These are phyloP conservation scores for Penicillium psychrosexuale DNA, from an alignment of 2,329 filamentous ascomycete species.

Conservation along the genomic window DNA sequence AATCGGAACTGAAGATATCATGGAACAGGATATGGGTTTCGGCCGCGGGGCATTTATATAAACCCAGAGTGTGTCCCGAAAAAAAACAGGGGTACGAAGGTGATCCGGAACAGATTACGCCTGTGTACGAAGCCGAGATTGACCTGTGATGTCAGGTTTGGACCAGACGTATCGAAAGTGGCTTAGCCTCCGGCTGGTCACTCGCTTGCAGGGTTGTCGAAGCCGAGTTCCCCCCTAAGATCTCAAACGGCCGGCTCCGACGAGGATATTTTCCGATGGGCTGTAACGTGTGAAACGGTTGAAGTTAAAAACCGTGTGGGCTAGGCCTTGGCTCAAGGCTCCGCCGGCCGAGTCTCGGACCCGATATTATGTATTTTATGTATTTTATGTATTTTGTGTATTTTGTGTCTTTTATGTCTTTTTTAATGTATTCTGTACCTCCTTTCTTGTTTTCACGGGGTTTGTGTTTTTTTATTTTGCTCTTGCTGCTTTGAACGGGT, in stretches of 20 bases:
- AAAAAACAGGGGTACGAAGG: slow-evolving; percentile 8
- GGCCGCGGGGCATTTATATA: slow-evolving; percentile 15
- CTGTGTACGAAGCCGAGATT: slow-evolving; percentile 12
- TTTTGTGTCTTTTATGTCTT: not conserved
- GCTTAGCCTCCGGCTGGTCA: not conserved
- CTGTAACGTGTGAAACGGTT: slow-evolving; percentile 14
- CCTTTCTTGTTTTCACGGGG: not conserved
- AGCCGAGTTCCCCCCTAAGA: slow-evolving; percentile 22
- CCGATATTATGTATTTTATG: slow-evolving; percentile 11
- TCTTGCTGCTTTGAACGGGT: not conserved
- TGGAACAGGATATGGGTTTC: slow-evolving; percentile 12
- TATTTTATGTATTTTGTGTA: not conserved
- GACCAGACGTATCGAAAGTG: not conserved
- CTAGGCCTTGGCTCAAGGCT: not conserved
- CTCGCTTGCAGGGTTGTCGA: slow-evolving; percentile 6
- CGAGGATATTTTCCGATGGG: not conserved
- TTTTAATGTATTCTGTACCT: not conserved
- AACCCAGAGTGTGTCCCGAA: slow-evolving; percentile 2
- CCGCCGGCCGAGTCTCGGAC: slow-evolving; percentile 23
- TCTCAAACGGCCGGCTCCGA: slow-evolving; percentile 25
- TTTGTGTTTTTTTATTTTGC: not conserved
- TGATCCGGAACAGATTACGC: slow-evolving; percentile 13
- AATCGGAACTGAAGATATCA: slow-evolving; percentile 6
- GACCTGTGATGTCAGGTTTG: slow-evolving; percentile 18
- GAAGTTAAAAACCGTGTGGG: slow-evolving; percentile 3